Evolutionary conservation across 1,284 basidiomycete species (phyloP), one percentile per base, ranked within the genome.

Genomic region (Xanthoconium separans): DNA sequence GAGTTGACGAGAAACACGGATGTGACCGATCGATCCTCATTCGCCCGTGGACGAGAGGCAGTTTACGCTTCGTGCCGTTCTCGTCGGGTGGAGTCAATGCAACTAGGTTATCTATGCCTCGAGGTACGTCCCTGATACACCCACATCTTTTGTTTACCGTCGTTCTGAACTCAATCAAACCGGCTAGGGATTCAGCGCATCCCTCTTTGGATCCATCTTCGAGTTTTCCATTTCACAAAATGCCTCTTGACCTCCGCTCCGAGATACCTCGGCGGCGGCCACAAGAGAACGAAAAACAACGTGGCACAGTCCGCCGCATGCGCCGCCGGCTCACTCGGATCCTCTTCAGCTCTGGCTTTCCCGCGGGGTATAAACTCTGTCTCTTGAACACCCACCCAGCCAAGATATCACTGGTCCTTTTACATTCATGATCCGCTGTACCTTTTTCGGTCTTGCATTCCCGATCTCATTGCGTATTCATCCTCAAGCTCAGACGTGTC

Each of bases 401-500:
- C 61, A 78, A 36, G 84, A 86, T 55, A 70, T 81, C 44, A 81
- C 80, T 9, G 77, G 75, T 44, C 71, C 85, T 10, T 79, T 87
- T 30, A 82, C 80, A 22, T 88, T 84, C 73, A 86, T 44, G 30
- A 44, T 63, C 40, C 47, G 48, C 33, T 42, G 50, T 44, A 33
- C 54, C 34, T 33, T 56, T 47, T 59, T 83, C 61, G 84, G 84
- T 42, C 77, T 84, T 13, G 83, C 85, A 70, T 87, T 87, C 68
- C 53, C 44, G 13, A 43, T 58, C 36, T 49, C 84, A 0, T 71
- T 85, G 30, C 76, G 83, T 55, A 81, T 88, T 83, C 70, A 84
- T 89, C 60, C 73, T 87, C 50, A 79, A 82, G 65, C 82, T 85
- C 65, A 85, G 85, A 65, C 71, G 85, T 30, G 81, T 82, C 36